Evolutionary conservation across 371 early-diverging fungal species (phyloP), one percentile per base, ranked within the genome.

Genomic region (Mycotypha africana): DNA sequence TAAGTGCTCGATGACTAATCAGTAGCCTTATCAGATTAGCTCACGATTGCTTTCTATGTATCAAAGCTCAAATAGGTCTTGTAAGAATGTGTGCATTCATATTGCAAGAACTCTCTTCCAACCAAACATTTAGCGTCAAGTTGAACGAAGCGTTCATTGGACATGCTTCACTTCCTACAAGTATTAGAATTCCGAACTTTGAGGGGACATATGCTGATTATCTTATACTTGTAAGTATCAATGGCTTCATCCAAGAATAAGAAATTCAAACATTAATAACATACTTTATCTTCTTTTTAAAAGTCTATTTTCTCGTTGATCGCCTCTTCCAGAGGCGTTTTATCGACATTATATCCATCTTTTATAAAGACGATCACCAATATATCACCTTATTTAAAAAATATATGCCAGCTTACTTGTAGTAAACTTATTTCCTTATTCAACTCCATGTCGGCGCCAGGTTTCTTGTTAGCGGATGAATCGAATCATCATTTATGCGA

Each of bases 171-270:
- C 62, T 86, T 9, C 84, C 86, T 5, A 70, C 74, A 17, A 71
- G 56, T 45, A 78, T 83, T 45, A 76, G 79, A 36, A 78, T 92
- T 45, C 85, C 86, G 3, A 74, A 79, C 31, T 88, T 88, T 45
- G 67, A 78, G 38, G 89, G 92, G 1, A 82, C 78, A n/a, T 91
- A 89, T 62, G 92, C 80, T 1, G 92, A 94, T 55, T 90, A 84
- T 65, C 69, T 92, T 47, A 76, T 91, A 24, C 63, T 82, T 50
- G 83, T 76, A 74, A 59, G 74, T 33, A 12, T 28, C 6, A 28
- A 8, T 8, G 6, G 12, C 30, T 28, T 28, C 12, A 8, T 12
- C 6, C 6, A 28, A 28, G 12, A 28, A 28, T 8, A 28, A 28
- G 12, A 28, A 28, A 4, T 10, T 14, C n/a, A n/a, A n/a, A 9